These are phyloP conservation scores for Salvia splendens DNA, from an alignment of 257 asterid genomes.

Conservation along the genomic window DNA sequence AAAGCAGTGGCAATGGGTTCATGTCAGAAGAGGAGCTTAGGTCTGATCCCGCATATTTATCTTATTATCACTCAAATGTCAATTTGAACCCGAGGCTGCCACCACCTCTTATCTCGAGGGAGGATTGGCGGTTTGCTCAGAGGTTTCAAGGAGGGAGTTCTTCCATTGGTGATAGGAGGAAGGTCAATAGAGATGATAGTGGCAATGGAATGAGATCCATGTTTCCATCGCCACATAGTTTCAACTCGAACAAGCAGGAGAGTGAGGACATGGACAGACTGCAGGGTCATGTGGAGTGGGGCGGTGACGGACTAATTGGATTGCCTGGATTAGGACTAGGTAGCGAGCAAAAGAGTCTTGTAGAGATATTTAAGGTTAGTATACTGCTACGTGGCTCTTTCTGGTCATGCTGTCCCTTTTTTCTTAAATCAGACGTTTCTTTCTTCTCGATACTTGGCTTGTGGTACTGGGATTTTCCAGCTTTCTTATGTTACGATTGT, in stretches of 20 bases:
- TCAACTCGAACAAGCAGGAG: conserved; percentile 63
- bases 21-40: conserved; percentile 90
- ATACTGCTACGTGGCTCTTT: not conserved
- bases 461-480: not conserved
- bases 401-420: not conserved
- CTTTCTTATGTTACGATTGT: conserved; percentile 16
- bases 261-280: conserved; percentile 48
- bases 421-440: not conserved
- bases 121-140: conserved; percentile 91
- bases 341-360: conserved; percentile 78
- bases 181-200: conserved; percentile 62
- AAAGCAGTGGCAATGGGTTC: conserved; percentile 58
- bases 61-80: conserved; percentile 85
- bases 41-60: conserved; percentile 85
- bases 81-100: conserved; percentile 98
- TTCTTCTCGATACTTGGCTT: conserved; percentile 16
- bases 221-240: conserved; percentile 67
- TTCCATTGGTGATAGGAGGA: conserved; percentile 93
- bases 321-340: conserved; percentile 82
- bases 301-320: conserved; percentile 90
- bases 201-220: conserved; percentile 60
- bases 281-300: conserved; percentile 79
- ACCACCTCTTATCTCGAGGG: conserved; percentile 90
- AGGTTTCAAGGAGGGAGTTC: conserved; percentile 85
- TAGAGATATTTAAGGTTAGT: conserved; percentile 79